Percentiles rank a stretch among this genome's conserved stretches.
Conservation (phyloP, 805 yeast genomes). For the Lipomyces starkeyi region DNA sequence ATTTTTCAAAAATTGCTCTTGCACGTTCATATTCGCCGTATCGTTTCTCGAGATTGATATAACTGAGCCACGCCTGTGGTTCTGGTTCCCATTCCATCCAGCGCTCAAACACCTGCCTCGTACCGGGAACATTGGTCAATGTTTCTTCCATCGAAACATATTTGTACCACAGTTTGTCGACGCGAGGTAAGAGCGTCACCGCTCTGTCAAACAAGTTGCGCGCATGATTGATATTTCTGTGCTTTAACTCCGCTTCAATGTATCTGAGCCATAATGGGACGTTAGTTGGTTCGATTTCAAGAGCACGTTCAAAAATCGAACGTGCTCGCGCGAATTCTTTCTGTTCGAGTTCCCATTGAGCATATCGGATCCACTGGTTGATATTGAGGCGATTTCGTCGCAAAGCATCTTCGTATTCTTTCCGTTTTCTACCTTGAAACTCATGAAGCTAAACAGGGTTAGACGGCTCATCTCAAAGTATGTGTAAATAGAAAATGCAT, state of each 20-base stretch:
- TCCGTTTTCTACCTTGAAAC: constrained; percentile 74
- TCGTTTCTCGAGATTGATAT: constrained; percentile 71
- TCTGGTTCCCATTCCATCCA: constrained; percentile 84
- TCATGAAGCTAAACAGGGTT: constrained; percentile 56
- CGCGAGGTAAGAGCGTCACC: constrained; percentile 71
- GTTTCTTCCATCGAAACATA: constrained; percentile 85
- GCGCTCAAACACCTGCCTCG: constrained; percentile 68
- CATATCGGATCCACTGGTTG: constrained; percentile 92
- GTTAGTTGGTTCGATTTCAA: constrained; percentile 74
- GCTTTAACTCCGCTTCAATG: constrained; percentile 74
- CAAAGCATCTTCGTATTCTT: constrained; percentile 85
- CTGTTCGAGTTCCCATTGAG: constrained; percentile 82
- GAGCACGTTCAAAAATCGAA: constrained; percentile 85
- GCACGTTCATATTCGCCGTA: constrained; percentile 64
- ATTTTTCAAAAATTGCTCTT: constrained; percentile 62
- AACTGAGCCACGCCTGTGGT: constrained; percentile 73
- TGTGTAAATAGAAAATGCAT: background rate
- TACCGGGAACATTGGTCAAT: constrained; percentile 64
- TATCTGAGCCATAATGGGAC: constrained; percentile 88
- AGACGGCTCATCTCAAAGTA: background rate
- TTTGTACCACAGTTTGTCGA: constrained; percentile 85
- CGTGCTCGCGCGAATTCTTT: constrained; percentile 80
- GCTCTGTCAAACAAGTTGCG: constrained; percentile 83
- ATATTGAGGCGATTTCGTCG: constrained; percentile 80
- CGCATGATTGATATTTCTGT: constrained; percentile 82